phyloP scores from a whole-genome alignment of 345 rosid species.

The Iberis pinnata region DNA sequence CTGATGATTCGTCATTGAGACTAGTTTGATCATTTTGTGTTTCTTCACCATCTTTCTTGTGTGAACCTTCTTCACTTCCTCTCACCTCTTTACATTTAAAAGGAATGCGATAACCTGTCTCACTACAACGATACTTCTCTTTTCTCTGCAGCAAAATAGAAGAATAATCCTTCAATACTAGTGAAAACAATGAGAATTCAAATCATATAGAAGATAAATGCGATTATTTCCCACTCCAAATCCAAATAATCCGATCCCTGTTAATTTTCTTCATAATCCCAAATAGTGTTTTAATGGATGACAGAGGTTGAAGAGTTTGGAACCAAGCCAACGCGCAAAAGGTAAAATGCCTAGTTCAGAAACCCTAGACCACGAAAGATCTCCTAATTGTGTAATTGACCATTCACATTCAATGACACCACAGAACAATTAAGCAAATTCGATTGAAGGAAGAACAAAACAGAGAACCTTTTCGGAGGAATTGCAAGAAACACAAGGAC shows the following conservation, averaged over 20 bases:
- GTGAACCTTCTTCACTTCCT: slow-evolving; percentile 23
- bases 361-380: not conserved
- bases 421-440: slow-evolving; percentile 1
- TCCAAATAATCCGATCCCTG: too few species aligned
- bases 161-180: not conserved
- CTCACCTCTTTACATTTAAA: slow-evolving; percentile 55
- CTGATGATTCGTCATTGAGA: slow-evolving; percentile 28
- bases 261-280: too few species aligned
- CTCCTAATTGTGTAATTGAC: not conserved
- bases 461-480: slow-evolving; percentile 68
- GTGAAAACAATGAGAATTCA: not conserved
- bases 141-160: slow-evolving; percentile 40
- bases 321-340: too few species aligned
- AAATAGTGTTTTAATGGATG: too few species aligned
- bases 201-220: too few species aligned
- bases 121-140: slow-evolving; percentile 77
- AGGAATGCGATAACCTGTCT: slow-evolving; percentile 89
- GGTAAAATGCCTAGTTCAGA: too few species aligned
- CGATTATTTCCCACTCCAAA: too few species aligned
- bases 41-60: slow-evolving; percentile 29
- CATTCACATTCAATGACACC: not conserved
- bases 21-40: slow-evolving; percentile 34
- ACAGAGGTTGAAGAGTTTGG: too few species aligned
- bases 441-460: too few species aligned
- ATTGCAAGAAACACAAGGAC: slow-evolving; percentile 76